phyloP scores from a whole-genome alignment of 2,329 filamentous ascomycete genomes.

The Pseudocercospora cruenta region DNA sequence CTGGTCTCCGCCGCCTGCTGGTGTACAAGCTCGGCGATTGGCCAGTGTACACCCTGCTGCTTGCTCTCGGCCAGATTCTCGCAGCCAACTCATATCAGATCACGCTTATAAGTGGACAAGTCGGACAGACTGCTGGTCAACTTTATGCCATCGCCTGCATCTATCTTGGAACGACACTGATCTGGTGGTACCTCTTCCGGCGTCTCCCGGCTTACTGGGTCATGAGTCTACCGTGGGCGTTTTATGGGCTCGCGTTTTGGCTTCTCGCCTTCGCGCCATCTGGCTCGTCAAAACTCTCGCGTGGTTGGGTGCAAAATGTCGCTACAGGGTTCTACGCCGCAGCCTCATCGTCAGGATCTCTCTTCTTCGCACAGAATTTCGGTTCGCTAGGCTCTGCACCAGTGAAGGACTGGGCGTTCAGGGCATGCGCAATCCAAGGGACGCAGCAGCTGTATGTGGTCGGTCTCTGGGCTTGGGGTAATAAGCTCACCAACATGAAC shows the following conservation, averaged over 20 bases:
- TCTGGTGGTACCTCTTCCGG: slow-evolving; percentile 68
- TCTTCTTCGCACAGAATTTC: slow-evolving; percentile 69
- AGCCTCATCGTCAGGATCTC: slow-evolving; percentile 64
- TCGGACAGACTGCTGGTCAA: slow-evolving; percentile 61
- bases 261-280: slow-evolving; percentile 67
- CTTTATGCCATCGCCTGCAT: slow-evolving; percentile 64
- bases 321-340: slow-evolving; percentile 65
- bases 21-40: slow-evolving; percentile 64
- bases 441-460: slow-evolving; percentile 69
- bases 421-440: slow-evolving; percentile 68
- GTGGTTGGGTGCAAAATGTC: slow-evolving; percentile 62
- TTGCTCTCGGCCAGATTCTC: slow-evolving; percentile 66
- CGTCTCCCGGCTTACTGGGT: slow-evolving; percentile 60
- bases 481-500: slow-evolving; percentile 53
- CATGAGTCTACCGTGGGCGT: slow-evolving; percentile 63
- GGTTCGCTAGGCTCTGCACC: slow-evolving; percentile 58
- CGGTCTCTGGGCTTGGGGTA: slow-evolving; percentile 69
- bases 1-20: slow-evolving; percentile 59
- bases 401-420: slow-evolving; percentile 68
- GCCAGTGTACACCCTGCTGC: slow-evolving; percentile 65
- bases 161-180: slow-evolving; percentile 60
- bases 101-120: slow-evolving; percentile 66
- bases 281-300: slow-evolving; percentile 42
- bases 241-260: slow-evolving; percentile 66
- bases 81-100: slow-evolving; percentile 70